These are phyloP conservation scores for Monosporascus sp. DNA, from an alignment of 2,329 filamentous ascomycete genomes.

Conservation along the genomic window DNA sequence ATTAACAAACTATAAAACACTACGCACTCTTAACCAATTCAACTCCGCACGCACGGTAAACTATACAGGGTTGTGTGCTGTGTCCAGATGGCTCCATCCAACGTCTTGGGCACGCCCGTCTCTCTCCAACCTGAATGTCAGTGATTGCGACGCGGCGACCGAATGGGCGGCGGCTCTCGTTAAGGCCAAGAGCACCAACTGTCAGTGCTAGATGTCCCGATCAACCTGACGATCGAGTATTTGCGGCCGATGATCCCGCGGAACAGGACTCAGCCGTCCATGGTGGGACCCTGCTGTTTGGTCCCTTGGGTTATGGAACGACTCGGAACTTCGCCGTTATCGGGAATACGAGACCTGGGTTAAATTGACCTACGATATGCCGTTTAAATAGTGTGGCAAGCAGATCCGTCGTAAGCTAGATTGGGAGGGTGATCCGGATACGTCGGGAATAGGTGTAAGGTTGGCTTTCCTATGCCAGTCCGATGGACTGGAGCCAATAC, in stretches of 20 bases:
- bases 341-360: background rate
- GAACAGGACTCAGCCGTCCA: background rate
- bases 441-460: conserved; percentile 11
- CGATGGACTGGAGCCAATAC: background rate
- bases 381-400: background rate
- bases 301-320: background rate
- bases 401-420: conserved; percentile 8
- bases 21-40: too few species aligned
- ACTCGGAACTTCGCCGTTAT: background rate
- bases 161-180: background rate
- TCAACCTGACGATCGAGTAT: background rate
- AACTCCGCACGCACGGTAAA: background rate
- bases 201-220: background rate
- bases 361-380: background rate
- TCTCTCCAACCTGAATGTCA: background rate
- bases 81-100: background rate
- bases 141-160: background rate
- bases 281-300: background rate
- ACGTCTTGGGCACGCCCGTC: background rate
- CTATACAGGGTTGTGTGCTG: background rate
- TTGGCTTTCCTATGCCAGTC: background rate
- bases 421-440: conserved; percentile 15
- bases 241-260: background rate
- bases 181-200: background rate
- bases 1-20: too few species aligned